These are phyloP conservation scores for Fistulina hepatica DNA, from an alignment of 1,284 basidiomycete species.

Conservation along the genomic window DNA sequence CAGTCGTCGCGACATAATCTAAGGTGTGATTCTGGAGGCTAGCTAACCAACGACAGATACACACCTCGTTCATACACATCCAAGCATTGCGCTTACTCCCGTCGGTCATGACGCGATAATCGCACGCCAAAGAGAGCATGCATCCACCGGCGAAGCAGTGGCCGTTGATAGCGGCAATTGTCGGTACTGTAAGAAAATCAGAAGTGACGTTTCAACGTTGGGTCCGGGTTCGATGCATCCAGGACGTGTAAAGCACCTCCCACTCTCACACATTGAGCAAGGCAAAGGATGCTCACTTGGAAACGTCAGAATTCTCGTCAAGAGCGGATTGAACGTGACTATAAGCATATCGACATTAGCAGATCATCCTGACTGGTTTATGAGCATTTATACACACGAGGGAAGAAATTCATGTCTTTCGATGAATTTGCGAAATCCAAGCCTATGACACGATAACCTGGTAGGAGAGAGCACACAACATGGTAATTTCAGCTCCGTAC, in stretches of 20 bases:
- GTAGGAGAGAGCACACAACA: slow-evolving; percentile 2
- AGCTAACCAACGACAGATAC: slow-evolving; percentile 5
- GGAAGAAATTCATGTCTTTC: slow-evolving; percentile 65
- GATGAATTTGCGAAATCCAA: slow-evolving; percentile 60
- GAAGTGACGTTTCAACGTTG: slow-evolving; percentile 5
- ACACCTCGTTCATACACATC: slow-evolving; percentile 89
- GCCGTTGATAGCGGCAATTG: slow-evolving; percentile 83
- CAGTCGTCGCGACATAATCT: too few relatives aligned
- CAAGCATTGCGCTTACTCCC: slow-evolving; percentile 69
- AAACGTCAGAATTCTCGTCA: slow-evolving; percentile 49
- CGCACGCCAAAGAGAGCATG: slow-evolving; percentile 72
- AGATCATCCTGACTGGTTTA: neutral
- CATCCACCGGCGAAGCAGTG: slow-evolving; percentile 87
- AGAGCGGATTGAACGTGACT: slow-evolving; percentile 48
- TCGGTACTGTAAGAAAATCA: slow-evolving; percentile 67
- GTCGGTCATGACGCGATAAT: slow-evolving; percentile 85
- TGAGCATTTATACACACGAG: slow-evolving; percentile 34
- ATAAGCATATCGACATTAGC: slow-evolving; percentile 7
- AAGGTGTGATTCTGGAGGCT: too few relatives aligned
- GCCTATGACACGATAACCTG: slow-evolving; percentile 31
- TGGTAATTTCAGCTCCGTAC: slow-evolving; percentile 25
- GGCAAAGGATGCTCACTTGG: slow-evolving; percentile 51
- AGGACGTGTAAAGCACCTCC: too few relatives aligned
- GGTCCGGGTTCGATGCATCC: neutral
- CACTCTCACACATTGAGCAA: too few relatives aligned